Conservation (phyloP, 1,284 basidiomycete genomes). For the Leccinum griseonigrum region DNA sequence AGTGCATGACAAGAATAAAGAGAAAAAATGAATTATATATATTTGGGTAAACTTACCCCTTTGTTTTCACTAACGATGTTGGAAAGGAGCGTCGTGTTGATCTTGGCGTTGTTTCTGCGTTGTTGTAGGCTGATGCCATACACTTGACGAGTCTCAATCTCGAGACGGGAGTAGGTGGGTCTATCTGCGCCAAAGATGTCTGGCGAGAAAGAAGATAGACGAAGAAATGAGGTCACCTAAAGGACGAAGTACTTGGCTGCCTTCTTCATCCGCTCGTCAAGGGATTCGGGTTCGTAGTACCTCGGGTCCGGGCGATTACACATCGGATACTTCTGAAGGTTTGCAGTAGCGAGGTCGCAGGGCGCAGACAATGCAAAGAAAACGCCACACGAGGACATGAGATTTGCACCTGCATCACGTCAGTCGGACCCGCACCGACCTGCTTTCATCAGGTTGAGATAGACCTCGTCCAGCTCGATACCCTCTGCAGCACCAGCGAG, state of each 20-base stretch:
- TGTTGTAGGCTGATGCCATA: constrained; percentile 94
- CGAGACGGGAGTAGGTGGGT: constrained; percentile 74
- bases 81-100: constrained; percentile 78
- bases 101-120: constrained; percentile 88
- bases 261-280: constrained; percentile 96
- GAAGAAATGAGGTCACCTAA: constrained; percentile 50
- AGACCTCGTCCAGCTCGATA: constrained; percentile 80
- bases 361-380: constrained; percentile 94
- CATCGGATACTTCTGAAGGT: constrained; percentile 98
- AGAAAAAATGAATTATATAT: too few relatives aligned
- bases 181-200: constrained; percentile 58
- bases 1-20: background rate
- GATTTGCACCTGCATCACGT: constrained; percentile 76
- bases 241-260: constrained; percentile 98
- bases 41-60: constrained; percentile 44
- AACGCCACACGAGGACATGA: constrained; percentile 99
- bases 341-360: constrained; percentile 92
- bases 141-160: constrained; percentile 91
- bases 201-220: background rate
- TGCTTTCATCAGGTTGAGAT: constrained; percentile 19
- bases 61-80: constrained; percentile 91
- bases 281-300: constrained; percentile 76
- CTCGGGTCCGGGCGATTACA: constrained; percentile 80
- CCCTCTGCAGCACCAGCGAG: constrained; percentile 97
- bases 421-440: constrained; percentile 8